phyloP scores from a whole-genome alignment of 192 early-diverging fungal genomes.

The Entophlyctis luteolus region DNA sequence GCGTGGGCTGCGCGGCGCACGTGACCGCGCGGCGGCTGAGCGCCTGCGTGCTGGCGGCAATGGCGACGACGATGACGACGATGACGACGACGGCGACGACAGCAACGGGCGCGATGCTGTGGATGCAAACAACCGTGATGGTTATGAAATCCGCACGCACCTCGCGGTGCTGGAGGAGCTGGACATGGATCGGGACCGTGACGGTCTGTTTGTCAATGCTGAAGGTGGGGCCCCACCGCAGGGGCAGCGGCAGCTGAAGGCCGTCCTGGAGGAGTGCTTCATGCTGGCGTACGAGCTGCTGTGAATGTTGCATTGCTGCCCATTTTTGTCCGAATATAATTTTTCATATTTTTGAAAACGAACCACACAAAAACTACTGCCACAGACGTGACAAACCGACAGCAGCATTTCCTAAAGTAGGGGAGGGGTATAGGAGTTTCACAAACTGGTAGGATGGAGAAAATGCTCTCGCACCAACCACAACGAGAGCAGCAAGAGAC shows the following conservation, averaged over 20 bases:
- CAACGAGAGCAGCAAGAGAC: no score
- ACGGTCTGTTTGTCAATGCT: conserved; percentile 29
- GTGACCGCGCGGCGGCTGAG: neutral
- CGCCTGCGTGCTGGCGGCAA: neutral
- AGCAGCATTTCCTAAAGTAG: no score
- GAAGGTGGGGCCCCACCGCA: conserved; percentile 10
- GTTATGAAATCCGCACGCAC: conserved; percentile 7
- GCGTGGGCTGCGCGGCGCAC: neutral
- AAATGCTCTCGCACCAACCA: no score
- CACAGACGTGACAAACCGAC: no score
- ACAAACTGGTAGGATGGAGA: no score
- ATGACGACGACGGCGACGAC: neutral
- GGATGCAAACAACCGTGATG: conserved; percentile 1
- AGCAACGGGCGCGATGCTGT: neutral
- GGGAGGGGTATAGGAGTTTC: no score
- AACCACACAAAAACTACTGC: no score
- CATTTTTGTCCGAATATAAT: no score
- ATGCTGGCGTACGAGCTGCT: conserved; percentile 25
- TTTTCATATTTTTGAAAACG: no score
- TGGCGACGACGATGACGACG: no score
- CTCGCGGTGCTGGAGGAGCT: conserved; percentile 25
- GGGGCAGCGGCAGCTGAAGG: conserved; percentile 14
- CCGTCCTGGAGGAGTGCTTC: conserved; percentile 32
- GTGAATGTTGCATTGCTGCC: no score
- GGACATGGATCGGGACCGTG: conserved; percentile 16